phyloP scores from a whole-genome alignment of 164 flowering plant genomes.

The Macadamia tetraphylla region DNA sequence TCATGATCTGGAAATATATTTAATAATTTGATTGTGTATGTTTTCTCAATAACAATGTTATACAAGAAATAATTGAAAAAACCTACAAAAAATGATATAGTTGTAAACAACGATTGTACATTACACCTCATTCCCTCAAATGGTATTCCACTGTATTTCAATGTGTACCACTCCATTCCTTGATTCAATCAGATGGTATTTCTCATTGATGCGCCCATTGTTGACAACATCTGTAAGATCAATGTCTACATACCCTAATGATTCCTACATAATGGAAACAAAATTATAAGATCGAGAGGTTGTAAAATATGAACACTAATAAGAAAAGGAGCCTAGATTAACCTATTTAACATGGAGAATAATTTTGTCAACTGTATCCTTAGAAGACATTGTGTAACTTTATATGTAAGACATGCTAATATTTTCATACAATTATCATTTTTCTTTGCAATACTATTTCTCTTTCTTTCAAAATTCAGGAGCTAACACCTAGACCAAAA shows the following conservation, averaged over 20 bases:
- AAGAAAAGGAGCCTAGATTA: neutral
- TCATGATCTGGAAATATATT: no score
- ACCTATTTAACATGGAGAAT: no score
- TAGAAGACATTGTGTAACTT: no score
- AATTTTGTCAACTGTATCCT: no score
- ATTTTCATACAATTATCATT: no score
- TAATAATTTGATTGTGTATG: no score
- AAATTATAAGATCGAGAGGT: neutral
- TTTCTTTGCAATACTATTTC: no score
- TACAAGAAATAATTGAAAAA: no score
- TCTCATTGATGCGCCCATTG: slow-evolving; percentile 77
- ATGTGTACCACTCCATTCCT: slow-evolving; percentile 70
- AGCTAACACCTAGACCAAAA: no score
- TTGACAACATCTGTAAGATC: slow-evolving; percentile 68
- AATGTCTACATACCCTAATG: slow-evolving; percentile 79
- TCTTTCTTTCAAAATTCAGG: no score
- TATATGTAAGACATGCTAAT: no score
- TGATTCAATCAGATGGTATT: slow-evolving; percentile 78
- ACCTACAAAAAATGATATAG: neutral
- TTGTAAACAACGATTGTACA: slow-evolving; percentile 1
- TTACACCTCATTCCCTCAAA: neutral
- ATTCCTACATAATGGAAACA: slow-evolving; percentile 36
- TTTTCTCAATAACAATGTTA: no score
- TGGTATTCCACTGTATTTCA: slow-evolving; percentile 55
- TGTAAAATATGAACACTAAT: neutral